A percentile compares a stretch with the other conserved stretches of the same genome.
phyloP scores from a whole-genome alignment of 169 alveolate species.

The Eimeria falciformis region DNA sequence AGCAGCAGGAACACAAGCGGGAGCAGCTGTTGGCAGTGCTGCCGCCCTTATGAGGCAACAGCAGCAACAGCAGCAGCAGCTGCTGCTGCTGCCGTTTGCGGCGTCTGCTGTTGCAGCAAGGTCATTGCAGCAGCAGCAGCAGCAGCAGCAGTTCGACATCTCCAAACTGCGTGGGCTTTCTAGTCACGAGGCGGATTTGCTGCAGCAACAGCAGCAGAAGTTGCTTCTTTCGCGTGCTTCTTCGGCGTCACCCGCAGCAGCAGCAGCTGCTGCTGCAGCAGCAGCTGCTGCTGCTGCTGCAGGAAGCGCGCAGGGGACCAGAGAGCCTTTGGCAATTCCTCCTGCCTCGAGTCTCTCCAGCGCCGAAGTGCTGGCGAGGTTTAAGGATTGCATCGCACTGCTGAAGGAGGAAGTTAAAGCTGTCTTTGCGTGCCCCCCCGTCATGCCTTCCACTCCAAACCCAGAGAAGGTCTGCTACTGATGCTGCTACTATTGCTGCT shows the following conservation, averaged over 20 bases:
- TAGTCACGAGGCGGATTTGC: not conserved
- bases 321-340: constrained; percentile 13
- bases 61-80: constrained; percentile 32
- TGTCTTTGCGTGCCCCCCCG: constrained; percentile 58
- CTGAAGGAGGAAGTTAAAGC: constrained; percentile 55
- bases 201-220: constrained; percentile 46
- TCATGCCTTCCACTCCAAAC: constrained; percentile 31
- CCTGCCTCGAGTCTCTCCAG: constrained; percentile 7
- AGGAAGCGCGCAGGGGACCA: too few species aligned
- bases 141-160: constrained; percentile 14
- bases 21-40: not conserved
- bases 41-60: constrained; percentile 10
- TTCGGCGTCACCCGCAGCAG: not conserved
- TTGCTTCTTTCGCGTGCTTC: not conserved
- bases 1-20: not conserved
- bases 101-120: constrained; percentile 39
- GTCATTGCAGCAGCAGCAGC: constrained; percentile 4
- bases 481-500: not conserved
- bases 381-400: constrained; percentile 40
- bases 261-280: not conserved
- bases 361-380: not conserved
- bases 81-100: not conserved
- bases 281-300: not conserved
- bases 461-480: not conserved
- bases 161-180: not conserved